Evolutionary conservation across 2,329 filamentous ascomycete genomes (phyloP), one percentile per base, ranked within the genome.

Genomic region (Aureobasidium sp.): DNA sequence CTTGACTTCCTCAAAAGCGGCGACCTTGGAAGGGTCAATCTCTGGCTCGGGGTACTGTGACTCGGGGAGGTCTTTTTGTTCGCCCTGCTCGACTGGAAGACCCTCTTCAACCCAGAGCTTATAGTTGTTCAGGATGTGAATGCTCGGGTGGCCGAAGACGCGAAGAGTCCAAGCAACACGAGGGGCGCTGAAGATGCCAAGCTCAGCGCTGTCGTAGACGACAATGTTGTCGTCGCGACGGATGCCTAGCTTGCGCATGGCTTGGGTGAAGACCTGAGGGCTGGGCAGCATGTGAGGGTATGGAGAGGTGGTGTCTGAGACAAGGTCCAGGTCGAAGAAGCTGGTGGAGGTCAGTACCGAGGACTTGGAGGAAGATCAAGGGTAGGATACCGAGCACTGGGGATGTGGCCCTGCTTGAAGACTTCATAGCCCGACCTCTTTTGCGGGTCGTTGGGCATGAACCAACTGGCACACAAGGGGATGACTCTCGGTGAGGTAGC

Each of bases 281-380:
- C 83, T 87, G 2, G 94, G 94, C 2, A 99, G 84, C 94, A 99
- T 99, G 74, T 99, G 94, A 8, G 94, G 93, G 73, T 96, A 97
- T 1, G 90, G 89, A 61, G 89, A 96, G 68, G 86, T 85, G 67
- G 87, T 86, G 76, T 99, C 92, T 70, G 94, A 91, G 72, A 96
- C 84, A 69, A 86, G 90, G 76, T 99, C 94, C 60, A 99, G 82
- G 75, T 99, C 92, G 75, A 99, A 99, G 83, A 97, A 99, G 36
- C 64, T 63, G 29, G 8, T 45, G 15, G 1, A 27, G 14, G n/a
- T 45, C 15, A 51, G 47, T 41, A 20, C 15, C 6, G 11, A 5
- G 3, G 8, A 5, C 15, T 3, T 31, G 17, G 17, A 34, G 12
- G 12, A 37, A 29, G 9, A 17, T 0, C 3, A 3, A 14, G 36